Evolutionary conservation across 345 rosid species (phyloP), one percentile per base, ranked within the genome.

Genomic region (Arabis alpina): DNA sequence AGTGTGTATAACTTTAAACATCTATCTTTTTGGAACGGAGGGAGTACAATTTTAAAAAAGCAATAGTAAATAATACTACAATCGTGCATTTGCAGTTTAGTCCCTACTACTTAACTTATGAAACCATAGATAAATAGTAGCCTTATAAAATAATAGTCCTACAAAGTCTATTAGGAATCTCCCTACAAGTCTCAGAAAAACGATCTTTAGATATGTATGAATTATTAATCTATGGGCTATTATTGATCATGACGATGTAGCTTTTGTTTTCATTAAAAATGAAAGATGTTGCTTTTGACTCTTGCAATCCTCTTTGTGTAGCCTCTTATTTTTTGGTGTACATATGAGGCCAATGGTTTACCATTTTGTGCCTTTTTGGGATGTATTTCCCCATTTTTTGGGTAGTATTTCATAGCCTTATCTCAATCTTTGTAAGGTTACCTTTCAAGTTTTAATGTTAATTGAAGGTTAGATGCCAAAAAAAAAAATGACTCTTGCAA

Each of bases 111-210:
- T 28, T 36, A 28, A 48, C 48, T 56, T 30, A 57, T 13, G 45
- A 41, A 64, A 57, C 77, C 40, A 58, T 28, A 15, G 13, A 73
- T 57, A 15, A 61, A 61, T 45, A 30, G 28, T 28, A 24, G 10
- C 50, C 73, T 11, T 60, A 44, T 53, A 53, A 60, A 14, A 44
- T 53, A 53, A 14, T 44, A 61, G 37, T 54, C 59, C 69, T 75
- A 68, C 1, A 67, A 60, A 67, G 64, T 44, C 63, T 53, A 52
- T 5, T 41, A 44, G 73, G 73, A 67, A 74, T 67, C 78, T 61
- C 62, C 43, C 56, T 9, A 52, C 43, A 19, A 40, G 42, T 32
- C 60, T 4, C 5, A 34, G 28, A 39, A 41, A 27, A 57, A 11
- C 34, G 23, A 42, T 62, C 19, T 43, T 9, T 42, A 42, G 43